Percentiles rank a stretch among this genome's conserved stretches.
Evolutionary conservation across 331 rosid species (phyloP).

Genomic region (Erythrophleum ivorense): DNA sequence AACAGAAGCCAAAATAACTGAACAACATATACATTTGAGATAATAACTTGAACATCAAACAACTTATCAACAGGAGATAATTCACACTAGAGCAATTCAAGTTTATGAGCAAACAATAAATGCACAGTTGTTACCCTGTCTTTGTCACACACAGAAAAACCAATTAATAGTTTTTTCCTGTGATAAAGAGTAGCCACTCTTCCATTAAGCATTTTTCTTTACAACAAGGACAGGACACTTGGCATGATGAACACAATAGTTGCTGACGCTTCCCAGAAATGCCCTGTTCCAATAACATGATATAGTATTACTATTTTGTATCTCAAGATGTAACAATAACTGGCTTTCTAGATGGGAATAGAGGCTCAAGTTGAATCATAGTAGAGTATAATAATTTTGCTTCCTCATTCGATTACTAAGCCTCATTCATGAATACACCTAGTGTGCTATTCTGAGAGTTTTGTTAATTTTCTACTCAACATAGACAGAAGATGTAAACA

Average conservation of each 20-base stretch:
- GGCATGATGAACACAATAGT: constrained; percentile 26
- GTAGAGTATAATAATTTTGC: not conserved
- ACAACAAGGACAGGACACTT: constrained; percentile 34
- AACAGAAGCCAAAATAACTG: not conserved
- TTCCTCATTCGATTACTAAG: not conserved
- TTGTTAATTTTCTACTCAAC: not conserved
- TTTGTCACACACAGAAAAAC: not conserved
- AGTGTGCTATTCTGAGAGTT: not conserved
- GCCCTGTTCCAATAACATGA: constrained; percentile 18
- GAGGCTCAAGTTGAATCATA: not conserved
- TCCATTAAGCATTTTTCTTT: constrained; percentile 1
- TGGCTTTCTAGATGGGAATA: not conserved
- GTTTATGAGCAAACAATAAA: not conserved
- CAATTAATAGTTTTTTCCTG: not conserved
- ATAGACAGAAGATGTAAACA: not conserved
- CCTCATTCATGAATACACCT: not conserved
- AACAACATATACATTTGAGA: not conserved
- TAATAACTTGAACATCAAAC: not conserved
- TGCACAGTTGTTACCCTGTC: not conserved
- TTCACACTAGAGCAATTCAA: not conserved
- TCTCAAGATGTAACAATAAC: not conserved
- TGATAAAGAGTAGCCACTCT: not conserved
- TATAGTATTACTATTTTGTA: not conserved
- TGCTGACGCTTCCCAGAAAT: constrained; percentile 32
- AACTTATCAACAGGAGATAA: not conserved